Base-by-base conservation (phyloP, 148 eudicot species). In the Rhododendron kiyosumense region DNA sequence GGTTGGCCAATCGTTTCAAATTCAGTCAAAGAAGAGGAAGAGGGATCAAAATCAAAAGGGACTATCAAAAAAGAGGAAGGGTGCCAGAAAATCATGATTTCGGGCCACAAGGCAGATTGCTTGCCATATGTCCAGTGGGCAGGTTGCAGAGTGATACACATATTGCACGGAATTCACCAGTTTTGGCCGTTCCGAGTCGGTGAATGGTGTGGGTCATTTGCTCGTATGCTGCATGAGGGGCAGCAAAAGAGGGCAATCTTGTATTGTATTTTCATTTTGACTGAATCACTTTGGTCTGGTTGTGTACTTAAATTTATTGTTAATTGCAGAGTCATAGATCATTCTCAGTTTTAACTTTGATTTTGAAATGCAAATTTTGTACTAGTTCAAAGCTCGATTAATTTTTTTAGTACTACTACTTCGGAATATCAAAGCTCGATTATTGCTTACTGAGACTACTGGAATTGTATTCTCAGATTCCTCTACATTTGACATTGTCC, bases 1-100 rank as follows among this genome's bases (percentile, higher is more conserved):
- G 89, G 94, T 95, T 20, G 98, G 95, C 22, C 89, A 85, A 85
- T 92, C 99, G 8, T 89, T 92, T 82, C 93, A 92, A 76, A 90
- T 90, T 86, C 93, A 91, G 83, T 34, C 87, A 7, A 90, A 92
- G 84, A 94, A 93, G 88, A 93, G 98, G 92, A 94, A 93, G 87
- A 91, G 88, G 82, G 93, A 92, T 61, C 90, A 91, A 75, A 94
- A 88, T 88, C 90, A 88, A 80, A 90, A 85, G 84, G 93, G 90
- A 52, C 73, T 84, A 75, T 80, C 89, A 22, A 95, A 91, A 90
- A 95, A 89, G 94, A 91, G 89, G 88, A 90, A 65, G 83, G 89
- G 89, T 87, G 24, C 59, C 74, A 69, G 88, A 71, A 89, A 87
- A 86, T 81, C 90, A 84, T 87, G 83, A 87, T 45, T 76, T 88